Evolutionary conservation across 2,329 filamentous ascomycete species (phyloP).

Genomic region (Podosphaera leucotricha): DNA sequence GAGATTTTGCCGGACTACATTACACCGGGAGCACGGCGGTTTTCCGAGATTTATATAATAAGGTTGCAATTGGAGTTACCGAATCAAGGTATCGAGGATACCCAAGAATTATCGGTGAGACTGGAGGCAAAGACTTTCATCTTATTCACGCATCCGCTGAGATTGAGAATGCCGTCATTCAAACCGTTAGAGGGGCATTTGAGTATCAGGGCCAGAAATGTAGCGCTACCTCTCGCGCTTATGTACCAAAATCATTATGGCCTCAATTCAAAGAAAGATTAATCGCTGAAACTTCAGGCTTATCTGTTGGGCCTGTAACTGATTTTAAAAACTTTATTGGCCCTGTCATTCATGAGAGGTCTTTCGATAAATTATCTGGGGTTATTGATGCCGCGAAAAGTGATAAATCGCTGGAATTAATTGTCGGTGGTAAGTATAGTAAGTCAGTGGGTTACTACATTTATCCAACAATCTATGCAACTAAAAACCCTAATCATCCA

Average conservation of each 20-base stretch:
- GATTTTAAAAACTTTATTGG: slow-evolving; percentile 61
- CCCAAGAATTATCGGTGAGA: slow-evolving; percentile 74
- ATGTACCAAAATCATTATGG: slow-evolving; percentile 55
- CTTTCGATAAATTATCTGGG: slow-evolving; percentile 56
- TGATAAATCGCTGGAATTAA: slow-evolving; percentile 46
- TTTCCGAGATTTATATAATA: slow-evolving; percentile 70
- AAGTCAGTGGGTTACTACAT: slow-evolving; percentile 61
- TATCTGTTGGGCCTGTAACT: slow-evolving; percentile 45
- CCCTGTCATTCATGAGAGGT: slow-evolving; percentile 61
- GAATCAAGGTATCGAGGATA: slow-evolving; percentile 67
- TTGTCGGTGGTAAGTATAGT: slow-evolving; percentile 58
- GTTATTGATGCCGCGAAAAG: slow-evolving; percentile 63
- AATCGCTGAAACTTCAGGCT: slow-evolving; percentile 39
- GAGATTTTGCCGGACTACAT: slow-evolving; percentile 71
- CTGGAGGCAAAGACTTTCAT: slow-evolving; percentile 87
- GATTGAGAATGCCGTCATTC: slow-evolving; percentile 51
- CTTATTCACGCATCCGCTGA: slow-evolving; percentile 58
- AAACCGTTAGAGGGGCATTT: slow-evolving; percentile 70
- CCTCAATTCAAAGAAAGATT: slow-evolving; percentile 45
- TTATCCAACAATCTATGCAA: slow-evolving; percentile 60
- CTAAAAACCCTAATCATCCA: slow-evolving; percentile 48
- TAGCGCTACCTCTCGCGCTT: slow-evolving; percentile 59
- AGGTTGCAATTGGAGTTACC: slow-evolving; percentile 61
- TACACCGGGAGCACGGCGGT: slow-evolving; percentile 86
- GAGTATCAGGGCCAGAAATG: slow-evolving; percentile 88